Conservation (phyloP, 305 asterid genomes). For the Stenogyne calaminthoides region DNA sequence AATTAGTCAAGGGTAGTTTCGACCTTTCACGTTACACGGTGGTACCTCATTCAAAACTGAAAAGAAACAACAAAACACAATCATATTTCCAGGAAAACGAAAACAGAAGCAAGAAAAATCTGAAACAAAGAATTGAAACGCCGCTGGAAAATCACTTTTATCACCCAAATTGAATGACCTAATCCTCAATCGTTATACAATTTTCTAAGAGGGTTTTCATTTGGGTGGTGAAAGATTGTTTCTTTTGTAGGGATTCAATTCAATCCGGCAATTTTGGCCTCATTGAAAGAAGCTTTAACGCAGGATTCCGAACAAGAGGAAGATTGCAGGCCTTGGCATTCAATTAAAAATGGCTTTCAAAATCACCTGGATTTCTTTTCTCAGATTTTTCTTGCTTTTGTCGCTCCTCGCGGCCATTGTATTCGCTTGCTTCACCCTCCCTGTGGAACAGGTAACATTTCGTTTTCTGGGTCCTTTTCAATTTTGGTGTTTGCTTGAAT, state of each 20-base stretch:
- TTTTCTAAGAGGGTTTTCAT: slow-evolving; percentile 3
- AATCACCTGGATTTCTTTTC: slow-evolving; percentile 53
- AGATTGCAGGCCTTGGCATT: slow-evolving; percentile 60
- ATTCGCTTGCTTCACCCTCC: slow-evolving; percentile 85
- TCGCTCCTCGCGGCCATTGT: slow-evolving; percentile 62
- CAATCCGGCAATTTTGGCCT: slow-evolving; percentile 35
- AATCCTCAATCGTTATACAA: background rate
- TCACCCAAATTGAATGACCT: slow-evolving; percentile 1
- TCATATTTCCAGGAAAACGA: too few relatives aligned
- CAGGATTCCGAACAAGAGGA: slow-evolving; percentile 24
- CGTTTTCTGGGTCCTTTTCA: background rate
- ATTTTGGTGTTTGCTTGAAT: slow-evolving; percentile 4
- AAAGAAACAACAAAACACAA: background rate
- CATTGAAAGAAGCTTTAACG: slow-evolving; percentile 46
- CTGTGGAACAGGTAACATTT: slow-evolving; percentile 88
- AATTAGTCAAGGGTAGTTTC: slow-evolving; percentile 18
- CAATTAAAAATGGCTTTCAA: slow-evolving; percentile 47
- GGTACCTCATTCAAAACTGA: background rate
- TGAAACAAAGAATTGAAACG: background rate
- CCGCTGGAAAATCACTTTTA: background rate
- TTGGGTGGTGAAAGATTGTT: slow-evolving; percentile 21
- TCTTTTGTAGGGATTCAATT: slow-evolving; percentile 10
- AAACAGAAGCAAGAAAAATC: slow-evolving; percentile 24
- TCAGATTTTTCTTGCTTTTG: slow-evolving; percentile 52
- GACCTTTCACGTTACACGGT: background rate